Conservation (phyloP, 768 basidiomycete species). For the Obba rivulosa region DNA sequence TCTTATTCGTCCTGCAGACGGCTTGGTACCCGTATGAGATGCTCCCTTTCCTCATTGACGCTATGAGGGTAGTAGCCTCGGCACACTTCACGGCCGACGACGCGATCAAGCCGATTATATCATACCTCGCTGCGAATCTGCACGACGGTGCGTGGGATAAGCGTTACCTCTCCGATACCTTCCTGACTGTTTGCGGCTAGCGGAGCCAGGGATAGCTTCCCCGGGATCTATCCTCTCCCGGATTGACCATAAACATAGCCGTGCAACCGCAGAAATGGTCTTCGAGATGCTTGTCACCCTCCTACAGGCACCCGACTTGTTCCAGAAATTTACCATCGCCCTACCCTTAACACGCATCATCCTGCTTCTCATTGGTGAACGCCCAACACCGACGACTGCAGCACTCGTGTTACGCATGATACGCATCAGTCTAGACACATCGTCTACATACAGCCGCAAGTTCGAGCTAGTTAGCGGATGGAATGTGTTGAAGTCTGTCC, state of each 20-base stretch:
- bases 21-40: conserved; percentile 64
- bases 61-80: conserved; percentile 55
- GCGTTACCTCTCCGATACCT: background rate
- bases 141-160: conserved; percentile 47
- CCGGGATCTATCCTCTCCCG: conserved; percentile 54
- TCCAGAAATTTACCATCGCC: conserved; percentile 62
- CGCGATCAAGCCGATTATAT: conserved; percentile 78
- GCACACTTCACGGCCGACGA: conserved; percentile 69
- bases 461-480: conserved; percentile 87
- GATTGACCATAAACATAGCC: conserved; percentile 43
- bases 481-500: conserved; percentile 61
- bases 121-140: conserved; percentile 79
- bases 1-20: conserved; percentile 80
- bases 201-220: conserved; percentile 27
- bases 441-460: conserved; percentile 66
- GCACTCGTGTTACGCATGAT: conserved; percentile 58
- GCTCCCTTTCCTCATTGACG: conserved; percentile 45
- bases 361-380: conserved; percentile 73
- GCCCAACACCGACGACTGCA: conserved; percentile 56
- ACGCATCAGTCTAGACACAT: conserved; percentile 46
- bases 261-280: conserved; percentile 64
- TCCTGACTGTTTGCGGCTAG: background rate
- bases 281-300: conserved; percentile 60
- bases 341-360: conserved; percentile 77
- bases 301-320: conserved; percentile 44